Base-by-base conservation (phyloP, 106 monocot genomes). In the Vanilla planifolia region DNA sequence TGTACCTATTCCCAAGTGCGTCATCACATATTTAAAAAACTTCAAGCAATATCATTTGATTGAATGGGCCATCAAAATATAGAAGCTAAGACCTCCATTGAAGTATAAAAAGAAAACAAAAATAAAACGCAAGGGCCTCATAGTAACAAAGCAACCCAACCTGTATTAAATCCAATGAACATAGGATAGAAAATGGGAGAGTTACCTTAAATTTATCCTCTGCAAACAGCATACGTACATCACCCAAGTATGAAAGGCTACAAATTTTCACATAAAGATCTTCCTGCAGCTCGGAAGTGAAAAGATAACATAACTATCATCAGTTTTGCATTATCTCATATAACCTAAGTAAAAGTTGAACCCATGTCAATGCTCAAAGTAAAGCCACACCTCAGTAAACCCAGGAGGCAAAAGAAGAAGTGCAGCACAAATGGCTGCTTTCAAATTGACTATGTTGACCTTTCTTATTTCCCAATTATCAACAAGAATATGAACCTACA, bases 161-260 rank as follows among this genome's bases (percentile, higher is more conserved):
- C 19, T 33, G 50, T 52, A 3, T 62, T 34, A 9, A 21, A 28
- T 26, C 14, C 26, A 55, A 35, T 21, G 33, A 27, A 63, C 32
- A 24, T 3, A 39, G 10, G 52, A n/a, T 37, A 39, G 17, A 41
- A 5, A 52, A 45, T 33, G 5, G 53, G 10, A 56, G 40, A 27
- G 40, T 51, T 55, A 82, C 96, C 91, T 98, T 98, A 68, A 88
- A 66, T 48, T 79, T 91, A 70, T 98, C 91, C 62, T 98, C 96
- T 16, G 96, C 96, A 82, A 98, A 98, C 3, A 88, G 60, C 96
- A 98, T 98, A 24, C 96, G 64, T 45, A 91, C 9, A 74, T 98
- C 96, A 71, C 96, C 96, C 86, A 79, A 82, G 70, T 98, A 98
- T 45, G 96, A 91, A 24, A 98, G 87, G 59, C 84, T 70, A 67